Base-by-base conservation (phyloP, 2,329 filamentous ascomycete species). In the Curvularia eragrostidis region DNA sequence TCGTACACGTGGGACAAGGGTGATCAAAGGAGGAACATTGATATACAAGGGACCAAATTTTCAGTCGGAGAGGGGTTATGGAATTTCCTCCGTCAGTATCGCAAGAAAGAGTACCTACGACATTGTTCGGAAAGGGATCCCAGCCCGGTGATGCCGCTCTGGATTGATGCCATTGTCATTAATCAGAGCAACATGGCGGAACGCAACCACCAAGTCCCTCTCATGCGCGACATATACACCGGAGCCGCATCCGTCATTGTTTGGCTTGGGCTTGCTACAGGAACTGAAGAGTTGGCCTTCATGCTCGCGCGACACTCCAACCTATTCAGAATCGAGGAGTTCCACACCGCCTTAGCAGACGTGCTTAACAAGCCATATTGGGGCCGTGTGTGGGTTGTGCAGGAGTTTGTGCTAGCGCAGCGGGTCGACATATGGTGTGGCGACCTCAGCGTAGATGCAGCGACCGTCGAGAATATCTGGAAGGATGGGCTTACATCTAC, bases 1-100 rank as follows among this genome's bases (percentile, higher is more conserved):
- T 63, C 61, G 2, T 65, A 65, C 42, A 65, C 50, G n/a, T 65
- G 63, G 63, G 52, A 63, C 10, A 59, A 63, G 44, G 58, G 44
- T 18, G 50, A 43, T 3, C 30, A 52, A 18, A 36, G 48, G 7
- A 58, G 47, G 30, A 19, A 53, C 2, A 49, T 63, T 1, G 41
- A 52, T 8, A 62, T 59, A 26, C 36, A 62, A 26, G 63, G 54
- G 21, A 52, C 42, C 3, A 49, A 38, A 1, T 39, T 65, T 15
- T 15, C 44, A 10, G 54, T 63, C 1, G 61, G 63, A 1, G 52
- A 59, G 7, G 59, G 62, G 10, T 24, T 65, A 10, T 65, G 63
- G 63, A 51, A 52, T 19, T 65, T 65, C 19, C 32, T 65, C 1
- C 38, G 39, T n/a, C 48, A 65, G 18, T 65, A 62, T 24, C 63